Base-by-base conservation (phyloP, 2,329 filamentous ascomycete species). In the Penicillium sp. region DNA sequence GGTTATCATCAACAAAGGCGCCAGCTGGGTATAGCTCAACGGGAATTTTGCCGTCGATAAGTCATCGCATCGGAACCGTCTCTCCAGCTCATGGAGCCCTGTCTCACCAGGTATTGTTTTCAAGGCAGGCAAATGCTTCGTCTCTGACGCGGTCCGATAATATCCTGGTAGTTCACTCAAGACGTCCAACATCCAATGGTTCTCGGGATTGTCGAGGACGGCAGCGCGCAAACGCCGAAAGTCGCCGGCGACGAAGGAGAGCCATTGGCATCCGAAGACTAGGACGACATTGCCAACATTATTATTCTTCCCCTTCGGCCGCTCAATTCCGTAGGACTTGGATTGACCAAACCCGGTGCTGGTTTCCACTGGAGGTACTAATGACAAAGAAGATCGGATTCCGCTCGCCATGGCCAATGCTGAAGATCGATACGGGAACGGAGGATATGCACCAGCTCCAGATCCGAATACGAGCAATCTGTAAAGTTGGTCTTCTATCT, bases 191-290 rank as follows among this genome's bases (percentile, higher is more conserved):
- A 66, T 55, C 67, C 67, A 68, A 26, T 48, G 53, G 23, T 65
- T 46, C 2, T 67, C 60, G 1, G 65, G 63, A 1, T 48, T 44
- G 3, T 62, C 60, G 30, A 66, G 62, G 9, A 68, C 55, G 1
- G 47, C 51, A 1, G 26, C 51, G 13, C 67, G 62, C 21, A 68
- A 64, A 6, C 29, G 60, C 1, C 23, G 60, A 19, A 68, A 68
- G 21, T 66, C 60, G 3, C 56, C n/a, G 3, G 51, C 52, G 8
- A 58, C 47, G 44, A 68, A 68, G 7, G 62, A 58, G 4, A 66
- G 58, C 38, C 65, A 66, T 58, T 68, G 67, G 21, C 65, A 68
- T 29, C 67, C 67, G 52, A 68, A 68, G 2, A 68, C 29, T 1
- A 68, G 57, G 19, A 68, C 58, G 3, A 56, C 46, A 3, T 62